A percentile compares a stretch with the other conserved stretches of the same genome.
phyloP scores from a whole-genome alignment of 2,329 filamentous ascomycete species.

The Talaromyces islandicus region DNA sequence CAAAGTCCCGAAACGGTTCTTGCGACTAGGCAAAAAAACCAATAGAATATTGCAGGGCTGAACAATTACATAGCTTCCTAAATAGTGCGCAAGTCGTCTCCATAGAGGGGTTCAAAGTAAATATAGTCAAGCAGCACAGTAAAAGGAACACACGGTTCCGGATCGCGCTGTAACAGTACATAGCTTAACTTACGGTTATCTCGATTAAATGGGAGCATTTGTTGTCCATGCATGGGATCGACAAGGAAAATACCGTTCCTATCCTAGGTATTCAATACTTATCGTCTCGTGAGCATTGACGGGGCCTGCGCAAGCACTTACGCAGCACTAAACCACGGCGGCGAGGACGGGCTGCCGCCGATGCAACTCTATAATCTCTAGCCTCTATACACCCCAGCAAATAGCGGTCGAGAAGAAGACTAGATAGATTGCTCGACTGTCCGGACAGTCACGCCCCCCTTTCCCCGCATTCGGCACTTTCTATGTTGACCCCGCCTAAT shows the following conservation, averaged over 20 bases:
- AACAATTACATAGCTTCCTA: not conserved
- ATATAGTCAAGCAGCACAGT: not conserved
- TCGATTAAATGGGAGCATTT: not conserved
- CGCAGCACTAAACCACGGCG: not conserved
- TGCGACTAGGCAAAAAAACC: not conserved
- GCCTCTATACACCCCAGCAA: not conserved
- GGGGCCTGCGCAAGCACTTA: not conserved
- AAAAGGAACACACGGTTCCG: not conserved
- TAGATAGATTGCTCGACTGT: not conserved
- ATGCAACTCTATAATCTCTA: not conserved
- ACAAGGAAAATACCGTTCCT: not conserved
- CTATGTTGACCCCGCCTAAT: not conserved
- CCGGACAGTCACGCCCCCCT: no score
- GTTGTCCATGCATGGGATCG: not conserved
- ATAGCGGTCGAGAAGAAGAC: not conserved
- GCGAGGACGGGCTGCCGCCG: not conserved
- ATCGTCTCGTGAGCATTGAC: not conserved
- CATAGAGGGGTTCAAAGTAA: not conserved
- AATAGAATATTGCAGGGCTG: not conserved
- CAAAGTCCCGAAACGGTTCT: not conserved
- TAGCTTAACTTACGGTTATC: not conserved
- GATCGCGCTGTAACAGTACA: not conserved
- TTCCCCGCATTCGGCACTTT: not conserved
- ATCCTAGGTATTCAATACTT: not conserved
- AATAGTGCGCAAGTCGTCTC: not conserved